Percentiles rank a stretch among this genome's conserved stretches.
Conservation (phyloP, 1,139 yeast species). For the Magnusiomyces magnusii region DNA sequence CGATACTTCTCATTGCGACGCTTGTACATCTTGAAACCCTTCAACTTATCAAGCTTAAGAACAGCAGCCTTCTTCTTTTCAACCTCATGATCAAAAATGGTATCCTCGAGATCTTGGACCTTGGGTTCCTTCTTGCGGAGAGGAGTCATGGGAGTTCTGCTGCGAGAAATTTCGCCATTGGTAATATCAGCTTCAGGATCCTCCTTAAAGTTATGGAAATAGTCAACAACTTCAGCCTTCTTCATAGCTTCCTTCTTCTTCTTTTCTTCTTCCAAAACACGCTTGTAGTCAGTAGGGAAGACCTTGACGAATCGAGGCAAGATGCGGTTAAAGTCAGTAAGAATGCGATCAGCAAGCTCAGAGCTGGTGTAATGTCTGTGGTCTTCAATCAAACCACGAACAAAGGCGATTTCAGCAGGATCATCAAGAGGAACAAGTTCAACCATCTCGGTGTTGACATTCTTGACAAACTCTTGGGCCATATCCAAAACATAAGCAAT, state of each 20-base stretch:
- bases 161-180: constrained; percentile 58
- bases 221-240: constrained; percentile 41
- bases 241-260: constrained; percentile 59
- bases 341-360: constrained; percentile 75
- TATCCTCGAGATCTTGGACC: constrained; percentile 83
- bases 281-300: constrained; percentile 84
- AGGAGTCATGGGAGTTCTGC: constrained; percentile 21
- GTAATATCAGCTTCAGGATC: constrained; percentile 84
- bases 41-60: constrained; percentile 66
- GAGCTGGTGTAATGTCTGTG: constrained; percentile 94
- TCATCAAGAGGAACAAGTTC: constrained; percentile 72
- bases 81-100: constrained; percentile 59
- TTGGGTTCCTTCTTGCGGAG: constrained; percentile 62
- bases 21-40: constrained; percentile 91
- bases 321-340: constrained; percentile 80
- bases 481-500: constrained; percentile 93
- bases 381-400: constrained; percentile 89
- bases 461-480: constrained; percentile 82
- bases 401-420: constrained; percentile 88
- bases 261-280: constrained; percentile 76
- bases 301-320: constrained; percentile 90
- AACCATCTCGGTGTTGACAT: constrained; percentile 76
- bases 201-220: constrained; percentile 60
- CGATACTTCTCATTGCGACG: constrained; percentile 86
- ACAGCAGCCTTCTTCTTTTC: constrained; percentile 54